A percentile compares a stretch with the other conserved stretches of the same genome.
phyloP scores from a whole-genome alignment of 441 rosid genomes.

The Pelargonium myrrhifolium region DNA sequence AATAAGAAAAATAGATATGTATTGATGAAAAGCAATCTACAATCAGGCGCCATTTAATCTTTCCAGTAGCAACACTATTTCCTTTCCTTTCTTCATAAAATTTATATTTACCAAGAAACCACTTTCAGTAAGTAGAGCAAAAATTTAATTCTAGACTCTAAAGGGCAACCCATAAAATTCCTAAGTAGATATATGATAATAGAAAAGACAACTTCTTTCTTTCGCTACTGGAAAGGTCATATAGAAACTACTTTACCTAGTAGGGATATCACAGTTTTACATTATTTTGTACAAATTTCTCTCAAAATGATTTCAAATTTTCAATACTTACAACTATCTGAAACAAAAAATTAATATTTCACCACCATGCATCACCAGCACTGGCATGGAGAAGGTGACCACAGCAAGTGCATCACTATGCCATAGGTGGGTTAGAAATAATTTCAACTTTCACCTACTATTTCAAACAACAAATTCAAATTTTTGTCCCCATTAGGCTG shows the following conservation, averaged over 20 bases:
- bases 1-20: background rate
- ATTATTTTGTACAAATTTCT: too few relatives aligned
- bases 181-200: background rate
- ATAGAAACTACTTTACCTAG: background rate
- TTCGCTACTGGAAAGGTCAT: background rate
- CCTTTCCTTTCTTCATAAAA: background rate
- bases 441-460: too few relatives aligned
- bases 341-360: background rate
- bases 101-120: background rate
- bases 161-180: background rate
- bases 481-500: too few relatives aligned
- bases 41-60: background rate
- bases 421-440: too few relatives aligned
- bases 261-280: too few relatives aligned
- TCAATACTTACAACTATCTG: too few relatives aligned
- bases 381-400: background rate
- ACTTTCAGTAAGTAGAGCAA: background rate
- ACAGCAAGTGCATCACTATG: too few relatives aligned
- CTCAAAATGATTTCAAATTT: too few relatives aligned
- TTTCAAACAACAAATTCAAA: too few relatives aligned
- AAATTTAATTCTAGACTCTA: background rate
- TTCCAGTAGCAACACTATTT: background rate
- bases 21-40: background rate
- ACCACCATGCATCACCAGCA: background rate
- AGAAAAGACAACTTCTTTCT: background rate